These are phyloP conservation scores for Podospora fimiseda DNA, from an alignment of 495 filamentous ascomycete species.

Conservation along the genomic window DNA sequence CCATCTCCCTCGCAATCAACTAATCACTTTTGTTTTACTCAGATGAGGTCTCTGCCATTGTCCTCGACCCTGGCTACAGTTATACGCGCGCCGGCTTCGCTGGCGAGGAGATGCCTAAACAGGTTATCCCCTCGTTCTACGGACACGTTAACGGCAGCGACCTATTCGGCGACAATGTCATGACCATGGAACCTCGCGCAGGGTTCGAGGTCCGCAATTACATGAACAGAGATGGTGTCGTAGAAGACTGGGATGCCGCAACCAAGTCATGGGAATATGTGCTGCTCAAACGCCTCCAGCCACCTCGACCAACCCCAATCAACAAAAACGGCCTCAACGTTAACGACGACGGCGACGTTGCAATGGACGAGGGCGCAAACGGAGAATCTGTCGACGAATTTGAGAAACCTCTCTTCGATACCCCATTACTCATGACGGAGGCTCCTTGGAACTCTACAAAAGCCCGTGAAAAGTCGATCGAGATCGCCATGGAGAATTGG, in stretches of 20 bases:
- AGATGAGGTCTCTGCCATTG: slow-evolving; percentile 97
- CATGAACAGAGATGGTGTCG: slow-evolving; percentile 80
- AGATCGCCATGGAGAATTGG: slow-evolving; percentile 94
- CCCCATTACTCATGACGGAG: slow-evolving; percentile 89
- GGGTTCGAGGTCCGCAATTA: slow-evolving; percentile 81
- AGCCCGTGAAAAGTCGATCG: slow-evolving; percentile 82
- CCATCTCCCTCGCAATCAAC: not conserved
- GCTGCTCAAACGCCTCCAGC: slow-evolving; percentile 68
- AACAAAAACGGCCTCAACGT: slow-evolving; percentile 66
- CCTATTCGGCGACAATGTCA: slow-evolving; percentile 81
- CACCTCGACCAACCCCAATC: slow-evolving; percentile 60
- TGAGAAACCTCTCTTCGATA: slow-evolving; percentile 79
- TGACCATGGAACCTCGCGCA: slow-evolving; percentile 65
- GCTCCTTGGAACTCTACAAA: slow-evolving; percentile 86
- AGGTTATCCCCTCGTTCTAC: slow-evolving; percentile 82
- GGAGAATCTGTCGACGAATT: slow-evolving; percentile 49
- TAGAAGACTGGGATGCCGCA: slow-evolving; percentile 94
- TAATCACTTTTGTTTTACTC: slow-evolving; percentile 3
- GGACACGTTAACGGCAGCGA: slow-evolving; percentile 49
- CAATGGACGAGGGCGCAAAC: slow-evolving; percentile 50
- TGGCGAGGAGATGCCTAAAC: slow-evolving; percentile 95
- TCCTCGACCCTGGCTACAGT: slow-evolving; percentile 90
- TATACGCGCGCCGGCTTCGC: slow-evolving; percentile 91
- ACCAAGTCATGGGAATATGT: slow-evolving; percentile 74
- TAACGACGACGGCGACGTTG: slow-evolving; percentile 42